Conservation (phyloP, 495 filamentous ascomycete genomes). For the Hypoxylon lenormandii region DNA sequence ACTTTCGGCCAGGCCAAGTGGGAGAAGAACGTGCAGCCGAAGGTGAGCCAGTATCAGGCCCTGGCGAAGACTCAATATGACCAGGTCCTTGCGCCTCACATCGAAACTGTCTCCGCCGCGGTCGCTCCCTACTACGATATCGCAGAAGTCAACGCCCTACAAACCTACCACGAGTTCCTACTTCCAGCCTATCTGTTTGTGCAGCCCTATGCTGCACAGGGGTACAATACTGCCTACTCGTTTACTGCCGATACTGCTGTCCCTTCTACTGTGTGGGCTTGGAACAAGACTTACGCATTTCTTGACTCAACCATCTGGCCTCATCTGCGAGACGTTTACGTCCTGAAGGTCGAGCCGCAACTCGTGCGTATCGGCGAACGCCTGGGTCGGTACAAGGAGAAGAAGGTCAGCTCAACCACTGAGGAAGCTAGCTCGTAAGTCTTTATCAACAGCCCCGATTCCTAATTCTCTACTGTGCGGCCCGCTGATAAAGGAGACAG, state of each 20-base stretch:
- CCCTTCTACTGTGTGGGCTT: conserved; percentile 76
- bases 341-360: conserved; percentile 93
- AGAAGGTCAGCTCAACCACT: conserved; percentile 25
- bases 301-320: conserved; percentile 82
- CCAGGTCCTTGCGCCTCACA: conserved; percentile 75
- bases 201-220: conserved; percentile 77
- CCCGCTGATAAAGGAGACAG: conserved; percentile 26
- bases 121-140: conserved; percentile 78
- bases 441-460: background rate
- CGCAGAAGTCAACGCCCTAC: conserved; percentile 67
- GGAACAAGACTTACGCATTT: conserved; percentile 74
- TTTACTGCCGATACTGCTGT: conserved; percentile 77
- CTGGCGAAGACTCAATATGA: conserved; percentile 75
- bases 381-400: conserved; percentile 76
- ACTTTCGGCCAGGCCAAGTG: conserved; percentile 76
- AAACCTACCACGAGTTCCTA: conserved; percentile 76
- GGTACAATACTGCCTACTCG: conserved; percentile 73
- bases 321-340: conserved; percentile 79
- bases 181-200: conserved; percentile 79
- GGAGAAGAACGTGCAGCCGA: conserved; percentile 79
- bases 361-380: conserved; percentile 90
- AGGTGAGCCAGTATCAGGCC: conserved; percentile 70
- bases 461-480: conserved; percentile 31
- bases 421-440: conserved; percentile 46
- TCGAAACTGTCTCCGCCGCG: conserved; percentile 67